Conservation (phyloP, 441 rosid genomes). For the Geranium incanum region DNA sequence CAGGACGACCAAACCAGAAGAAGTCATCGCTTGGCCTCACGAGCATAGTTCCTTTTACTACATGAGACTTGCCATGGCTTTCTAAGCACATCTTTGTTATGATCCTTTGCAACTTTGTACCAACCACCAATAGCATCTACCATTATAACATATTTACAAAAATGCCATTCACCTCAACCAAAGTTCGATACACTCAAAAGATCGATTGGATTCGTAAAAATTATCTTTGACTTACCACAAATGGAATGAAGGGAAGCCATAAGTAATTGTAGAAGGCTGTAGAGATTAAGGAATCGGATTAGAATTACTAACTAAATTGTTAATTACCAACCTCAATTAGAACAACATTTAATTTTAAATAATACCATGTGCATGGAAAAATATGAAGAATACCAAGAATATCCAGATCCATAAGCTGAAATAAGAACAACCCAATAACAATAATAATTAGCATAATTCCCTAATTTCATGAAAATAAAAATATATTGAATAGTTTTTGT, state of each 20-base stretch:
- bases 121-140: constrained; percentile 55
- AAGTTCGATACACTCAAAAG: no score
- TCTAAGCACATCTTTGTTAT: constrained; percentile 64
- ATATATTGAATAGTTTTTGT: no score
- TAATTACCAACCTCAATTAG: no score
- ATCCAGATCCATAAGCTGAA: constrained; percentile 54
- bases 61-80: constrained; percentile 42
- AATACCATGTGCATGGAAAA: constrained; percentile 48
- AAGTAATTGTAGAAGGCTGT: constrained; percentile 40
- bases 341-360: no score
- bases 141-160: not conserved
- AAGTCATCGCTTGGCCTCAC: constrained; percentile 58
- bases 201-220: not conserved
- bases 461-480: not conserved
- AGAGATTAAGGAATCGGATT: not conserved
- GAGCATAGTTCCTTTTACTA: constrained; percentile 58
- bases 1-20: constrained; percentile 65
- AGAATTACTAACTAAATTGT: not conserved
- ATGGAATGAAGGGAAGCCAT: constrained; percentile 58
- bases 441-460: not conserved
- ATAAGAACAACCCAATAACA: not conserved
- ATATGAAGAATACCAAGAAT: constrained; percentile 37
- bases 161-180: not conserved
- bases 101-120: constrained; percentile 62
- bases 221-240: constrained; percentile 34